Conservation (phyloP, 352 stramenopile genomes). For the Phytopythium vexans region DNA sequence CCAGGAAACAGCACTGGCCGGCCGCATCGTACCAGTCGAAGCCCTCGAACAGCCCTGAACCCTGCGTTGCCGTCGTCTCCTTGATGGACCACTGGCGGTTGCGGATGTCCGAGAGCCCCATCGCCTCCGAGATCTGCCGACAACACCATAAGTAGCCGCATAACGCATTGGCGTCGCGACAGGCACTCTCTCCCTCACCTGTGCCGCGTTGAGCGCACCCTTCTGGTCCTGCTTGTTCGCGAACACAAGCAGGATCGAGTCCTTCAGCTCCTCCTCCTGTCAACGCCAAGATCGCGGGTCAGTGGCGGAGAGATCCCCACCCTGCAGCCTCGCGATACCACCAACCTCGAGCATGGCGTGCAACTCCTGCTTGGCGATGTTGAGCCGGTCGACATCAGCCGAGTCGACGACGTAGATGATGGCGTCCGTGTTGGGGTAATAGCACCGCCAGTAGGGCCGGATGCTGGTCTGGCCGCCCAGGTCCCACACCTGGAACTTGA, state of each 20-base stretch:
- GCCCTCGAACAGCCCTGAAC: conserved; percentile 98
- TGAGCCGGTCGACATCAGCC: conserved; percentile 96
- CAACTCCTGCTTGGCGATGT: conserved; percentile 97
- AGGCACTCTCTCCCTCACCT: conserved; percentile 57
- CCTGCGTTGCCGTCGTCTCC: conserved; percentile 97
- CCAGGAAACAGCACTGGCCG: too few species aligned
- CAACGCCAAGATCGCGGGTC: background rate
- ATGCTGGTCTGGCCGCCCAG: conserved; percentile 99
- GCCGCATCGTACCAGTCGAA: conserved; percentile 99
- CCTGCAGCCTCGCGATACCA: too few species aligned
- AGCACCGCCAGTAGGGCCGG: conserved; percentile 99
- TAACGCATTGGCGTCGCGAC: too few species aligned
- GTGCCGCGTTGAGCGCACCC: conserved; percentile 86
- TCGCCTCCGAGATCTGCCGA: conserved; percentile 95
- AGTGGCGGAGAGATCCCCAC: too few species aligned
- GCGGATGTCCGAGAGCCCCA: conserved; percentile 97
- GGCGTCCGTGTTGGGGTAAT: conserved; percentile 99
- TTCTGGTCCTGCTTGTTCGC: conserved; percentile 99
- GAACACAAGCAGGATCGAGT: conserved; percentile 99
- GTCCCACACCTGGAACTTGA: conserved; percentile 99
- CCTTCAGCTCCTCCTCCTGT: conserved; percentile 98
- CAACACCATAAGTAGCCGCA: background rate
- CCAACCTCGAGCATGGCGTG: conserved; percentile 95
- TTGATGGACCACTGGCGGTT: conserved; percentile 99
- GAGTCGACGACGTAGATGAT: conserved; percentile 97